Conservation (phyloP, 148 eudicot genomes). For the Vaccinium myrtillus region DNA sequence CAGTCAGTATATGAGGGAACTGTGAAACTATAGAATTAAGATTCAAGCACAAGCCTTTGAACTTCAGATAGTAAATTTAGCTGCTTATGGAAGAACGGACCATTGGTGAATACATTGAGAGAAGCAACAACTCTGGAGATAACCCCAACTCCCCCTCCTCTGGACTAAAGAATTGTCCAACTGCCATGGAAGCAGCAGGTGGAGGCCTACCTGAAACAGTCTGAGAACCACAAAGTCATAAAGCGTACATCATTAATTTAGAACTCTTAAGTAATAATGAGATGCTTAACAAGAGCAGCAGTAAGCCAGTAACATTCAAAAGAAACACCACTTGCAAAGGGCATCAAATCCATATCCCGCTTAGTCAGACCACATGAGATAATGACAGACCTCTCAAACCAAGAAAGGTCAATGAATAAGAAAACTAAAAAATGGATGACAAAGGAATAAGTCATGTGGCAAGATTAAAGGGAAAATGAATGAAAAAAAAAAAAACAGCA, state of each 20-base stretch:
- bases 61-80: conserved; percentile 4
- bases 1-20: conserved; percentile 16
- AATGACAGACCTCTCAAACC: neutral
- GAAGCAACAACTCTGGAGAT: conserved; percentile 53
- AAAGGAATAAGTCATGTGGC: neutral
- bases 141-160: conserved; percentile 49
- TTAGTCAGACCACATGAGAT: neutral
- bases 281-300: conserved; percentile 14
- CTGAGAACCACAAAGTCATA: conserved; percentile 42
- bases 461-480: neutral
- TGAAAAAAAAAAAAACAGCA: neutral
- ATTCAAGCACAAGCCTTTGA: neutral
- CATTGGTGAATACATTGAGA: conserved; percentile 55
- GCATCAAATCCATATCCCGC: neutral
- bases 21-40: conserved; percentile 13
- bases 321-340: neutral
- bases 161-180: conserved; percentile 87
- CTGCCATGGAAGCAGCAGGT: conserved; percentile 97
- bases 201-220: conserved; percentile 97
- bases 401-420: neutral
- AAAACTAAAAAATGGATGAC: neutral
- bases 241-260: neutral
- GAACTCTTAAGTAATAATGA: neutral
- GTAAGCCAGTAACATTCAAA: conserved; percentile 4
- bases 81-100: conserved; percentile 31